Evolutionary conservation across 257 asterid species (phyloP).

Genomic region (Capsicum baccatum): DNA sequence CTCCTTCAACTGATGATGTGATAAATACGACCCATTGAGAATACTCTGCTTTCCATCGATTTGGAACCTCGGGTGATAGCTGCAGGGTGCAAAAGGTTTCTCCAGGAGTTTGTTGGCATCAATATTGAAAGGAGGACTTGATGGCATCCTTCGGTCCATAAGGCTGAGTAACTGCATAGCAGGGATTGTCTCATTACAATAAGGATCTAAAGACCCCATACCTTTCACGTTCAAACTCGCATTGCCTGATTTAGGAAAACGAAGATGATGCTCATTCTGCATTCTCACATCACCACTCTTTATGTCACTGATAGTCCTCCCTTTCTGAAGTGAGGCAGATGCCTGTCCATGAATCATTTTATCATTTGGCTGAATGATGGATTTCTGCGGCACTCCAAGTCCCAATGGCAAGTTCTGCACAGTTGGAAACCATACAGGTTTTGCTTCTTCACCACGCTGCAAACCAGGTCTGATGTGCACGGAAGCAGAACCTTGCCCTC

Average conservation of each 20-base stretch:
- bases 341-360: conserved; percentile 26
- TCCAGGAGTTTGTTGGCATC: conserved; percentile 41
- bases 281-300: conserved; percentile 39
- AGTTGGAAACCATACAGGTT: conserved; percentile 31
- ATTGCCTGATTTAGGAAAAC: conserved; percentile 28
- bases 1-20: conserved; percentile 43
- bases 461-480: conserved; percentile 44
- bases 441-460: conserved; percentile 34
- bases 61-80: conserved; percentile 49
- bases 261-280: conserved; percentile 24
- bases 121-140: conserved; percentile 41
- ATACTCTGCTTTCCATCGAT: conserved; percentile 50
- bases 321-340: conserved; percentile 36
- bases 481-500: conserved; percentile 43
- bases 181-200: conserved; percentile 68
- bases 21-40: conserved; percentile 40
- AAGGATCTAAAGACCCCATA: conserved; percentile 51
- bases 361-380: conserved; percentile 37
- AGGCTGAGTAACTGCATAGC: conserved; percentile 81
- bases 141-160: conserved; percentile 60
- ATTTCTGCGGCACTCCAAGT: conserved; percentile 41
- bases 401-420: conserved; percentile 33
- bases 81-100: conserved; percentile 50
- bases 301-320: conserved; percentile 48
- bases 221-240: conserved; percentile 30